These are phyloP conservation scores for Boletus holoroseus DNA, from an alignment of 1,284 basidiomycete species.

Conservation along the genomic window DNA sequence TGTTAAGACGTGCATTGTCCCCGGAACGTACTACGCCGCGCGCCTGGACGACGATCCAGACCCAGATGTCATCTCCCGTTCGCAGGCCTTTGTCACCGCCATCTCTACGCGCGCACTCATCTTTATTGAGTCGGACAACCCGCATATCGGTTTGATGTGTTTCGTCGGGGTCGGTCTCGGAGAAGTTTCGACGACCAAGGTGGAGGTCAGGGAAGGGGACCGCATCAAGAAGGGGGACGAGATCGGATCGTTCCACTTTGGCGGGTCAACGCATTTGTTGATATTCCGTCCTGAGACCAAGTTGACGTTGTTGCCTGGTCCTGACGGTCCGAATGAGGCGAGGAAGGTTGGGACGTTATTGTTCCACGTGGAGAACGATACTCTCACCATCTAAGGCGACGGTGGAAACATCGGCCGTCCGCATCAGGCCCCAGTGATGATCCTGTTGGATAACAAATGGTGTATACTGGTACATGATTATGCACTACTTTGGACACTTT, in stretches of 20 bases:
- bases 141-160: slow-evolving; percentile 39
- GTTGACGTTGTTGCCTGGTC: slow-evolving; percentile 16
- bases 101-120: slow-evolving; percentile 42
- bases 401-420: background rate
- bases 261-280: slow-evolving; percentile 44
- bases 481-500: background rate
- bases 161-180: slow-evolving; percentile 25
- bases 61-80: slow-evolving; percentile 24
- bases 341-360: slow-evolving; percentile 19
- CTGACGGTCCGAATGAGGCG: slow-evolving; percentile 5
- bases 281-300: slow-evolving; percentile 35
- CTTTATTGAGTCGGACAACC: slow-evolving; percentile 49
- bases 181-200: slow-evolving; percentile 46
- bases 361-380: slow-evolving; percentile 20
- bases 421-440: too few relatives aligned
- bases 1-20: slow-evolving; percentile 39
- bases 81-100: slow-evolving; percentile 27
- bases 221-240: slow-evolving; percentile 43
- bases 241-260: slow-evolving; percentile 51
- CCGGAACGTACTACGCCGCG: slow-evolving; percentile 50
- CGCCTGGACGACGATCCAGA: slow-evolving; percentile 28
- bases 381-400: too few relatives aligned
- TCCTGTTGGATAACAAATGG: too few relatives aligned
- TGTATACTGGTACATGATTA: background rate
- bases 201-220: slow-evolving; percentile 31